Conservation (phyloP, 352 stramenopile species). For the Phytophthora idaei region DNA sequence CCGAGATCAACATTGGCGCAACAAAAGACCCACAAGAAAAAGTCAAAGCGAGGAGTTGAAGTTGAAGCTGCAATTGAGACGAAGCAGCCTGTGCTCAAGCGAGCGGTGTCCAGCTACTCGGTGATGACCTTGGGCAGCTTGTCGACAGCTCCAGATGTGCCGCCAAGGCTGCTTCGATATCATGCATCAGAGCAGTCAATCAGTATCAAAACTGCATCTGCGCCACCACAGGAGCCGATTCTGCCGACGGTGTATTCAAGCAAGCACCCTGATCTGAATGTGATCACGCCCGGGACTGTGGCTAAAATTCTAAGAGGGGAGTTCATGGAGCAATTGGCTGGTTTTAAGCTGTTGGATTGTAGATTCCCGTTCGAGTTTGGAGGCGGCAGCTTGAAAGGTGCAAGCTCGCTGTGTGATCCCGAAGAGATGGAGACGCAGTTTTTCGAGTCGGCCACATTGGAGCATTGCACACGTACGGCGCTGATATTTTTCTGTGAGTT, state of each 20-base stretch:
- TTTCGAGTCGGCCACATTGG: conserved; percentile 24
- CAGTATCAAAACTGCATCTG: neutral
- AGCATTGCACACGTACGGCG: conserved; percentile 41
- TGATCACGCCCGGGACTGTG: conserved; percentile 60
- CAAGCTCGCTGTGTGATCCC: conserved; percentile 49
- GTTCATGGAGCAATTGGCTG: conserved; percentile 36
- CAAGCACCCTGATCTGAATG: conserved; percentile 63
- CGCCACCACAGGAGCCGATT: conserved; percentile 23
- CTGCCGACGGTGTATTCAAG: conserved; percentile 61
- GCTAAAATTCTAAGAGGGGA: conserved; percentile 41
- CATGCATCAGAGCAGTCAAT: conserved; percentile 22
- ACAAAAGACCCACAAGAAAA: conserved; percentile 32
- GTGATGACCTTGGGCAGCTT: conserved; percentile 4
- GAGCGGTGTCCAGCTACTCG: conserved; percentile 24
- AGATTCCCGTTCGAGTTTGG: conserved; percentile 61
- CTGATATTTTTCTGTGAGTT: conserved; percentile 80
- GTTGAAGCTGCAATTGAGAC: conserved; percentile 5
- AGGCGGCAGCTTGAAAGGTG: conserved; percentile 47
- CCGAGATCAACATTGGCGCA: conserved; percentile 6
- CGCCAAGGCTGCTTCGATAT: conserved; percentile 14
- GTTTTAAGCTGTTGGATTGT: conserved; percentile 59
- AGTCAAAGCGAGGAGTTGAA: conserved; percentile 31
- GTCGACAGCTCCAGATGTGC: neutral
- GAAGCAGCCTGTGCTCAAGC: conserved; percentile 11
- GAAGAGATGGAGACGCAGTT: conserved; percentile 49